These are phyloP conservation scores for Gossypium aridum DNA, from an alignment of 441 rosid genomes.

Conservation along the genomic window DNA sequence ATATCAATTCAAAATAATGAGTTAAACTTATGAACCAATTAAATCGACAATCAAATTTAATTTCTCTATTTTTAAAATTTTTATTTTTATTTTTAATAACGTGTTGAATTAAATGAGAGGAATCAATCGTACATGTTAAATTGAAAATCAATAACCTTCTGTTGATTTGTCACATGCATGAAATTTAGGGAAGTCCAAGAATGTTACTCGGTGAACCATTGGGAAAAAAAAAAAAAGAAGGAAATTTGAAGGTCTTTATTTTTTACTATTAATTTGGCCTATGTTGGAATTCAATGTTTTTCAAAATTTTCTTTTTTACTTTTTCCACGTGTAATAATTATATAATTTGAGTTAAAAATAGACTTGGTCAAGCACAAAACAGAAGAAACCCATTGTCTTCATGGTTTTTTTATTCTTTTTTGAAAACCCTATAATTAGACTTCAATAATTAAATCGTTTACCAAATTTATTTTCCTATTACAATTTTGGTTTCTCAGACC, in stretches of 20 bases:
- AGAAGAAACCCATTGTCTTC: too few relatives aligned
- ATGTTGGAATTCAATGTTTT: too few relatives aligned
- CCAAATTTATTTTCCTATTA: not conserved
- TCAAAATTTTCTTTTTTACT: not conserved
- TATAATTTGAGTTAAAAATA: not conserved
- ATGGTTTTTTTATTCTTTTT: too few relatives aligned
- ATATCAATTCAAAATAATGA: too few relatives aligned
- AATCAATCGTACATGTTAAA: too few relatives aligned
- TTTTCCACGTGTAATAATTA: not conserved
- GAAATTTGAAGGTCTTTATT: not conserved
- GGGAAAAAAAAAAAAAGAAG: not conserved
- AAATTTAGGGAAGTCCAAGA: not conserved
- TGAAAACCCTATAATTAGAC: not conserved
- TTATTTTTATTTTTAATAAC: too few relatives aligned
- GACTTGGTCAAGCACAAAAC: not conserved
- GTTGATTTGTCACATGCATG: not conserved
- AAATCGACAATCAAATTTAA: too few relatives aligned
- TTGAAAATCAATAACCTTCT: not conserved
- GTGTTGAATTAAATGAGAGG: too few relatives aligned
- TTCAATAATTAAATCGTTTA: not conserved
- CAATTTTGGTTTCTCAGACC: too few relatives aligned
- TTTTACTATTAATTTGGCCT: not conserved
- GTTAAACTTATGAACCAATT: too few relatives aligned
- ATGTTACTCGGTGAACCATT: not conserved
- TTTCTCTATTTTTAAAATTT: too few relatives aligned